Evolutionary conservation across 2,329 filamentous ascomycete species (phyloP), one percentile per base, ranked within the genome.

Genomic region (Pyricularia sp.): DNA sequence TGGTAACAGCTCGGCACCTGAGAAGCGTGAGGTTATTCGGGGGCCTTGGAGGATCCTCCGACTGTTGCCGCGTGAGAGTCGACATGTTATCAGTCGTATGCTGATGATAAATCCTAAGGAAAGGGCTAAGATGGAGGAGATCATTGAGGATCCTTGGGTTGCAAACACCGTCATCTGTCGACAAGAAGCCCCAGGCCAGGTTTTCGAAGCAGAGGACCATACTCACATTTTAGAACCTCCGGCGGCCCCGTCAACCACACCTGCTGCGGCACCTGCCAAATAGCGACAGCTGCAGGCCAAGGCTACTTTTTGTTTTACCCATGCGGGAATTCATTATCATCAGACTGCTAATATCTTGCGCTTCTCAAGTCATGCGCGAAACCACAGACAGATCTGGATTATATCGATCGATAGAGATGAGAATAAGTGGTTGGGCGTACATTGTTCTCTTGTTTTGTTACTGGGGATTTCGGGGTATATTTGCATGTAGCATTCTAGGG

Each of bases 81-180:
- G 95, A 67, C 90, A 94, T 76, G 93, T 99, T 71, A 91, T 99
- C 69, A 90, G 92, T 64, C 86, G 92, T 69, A 99, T 99, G 95
- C 86, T 99, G 50, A 93, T 95, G 75, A 85, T 97, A 67, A 88
- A 97, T 74, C 93, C 94, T 0, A 90, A 88, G 76, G 90, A 91
- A 72, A 88, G 95, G 69, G 94, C 93, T 2, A 92, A 87, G 2
- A 90, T 99, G 82, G 85, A 90, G 28, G 93, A 99, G 75, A 92
- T 99, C 23, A 80, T 97, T 67, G 86, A 89, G 26, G 94, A 99
- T 76, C 89, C 90, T 20, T 99, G 95, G 95, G 88, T 98, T n/a
- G 87, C 89, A 65, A 89, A 90, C 74, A 92, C 92, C 36, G 83
- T 91, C 25, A 93, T 97, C 61, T 99, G 95, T 78, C 85, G 90